A percentile compares a stretch with the other conserved stretches of the same genome.
Conservation (phyloP, 305 asterid genomes). For the Plantago lanceolata region DNA sequence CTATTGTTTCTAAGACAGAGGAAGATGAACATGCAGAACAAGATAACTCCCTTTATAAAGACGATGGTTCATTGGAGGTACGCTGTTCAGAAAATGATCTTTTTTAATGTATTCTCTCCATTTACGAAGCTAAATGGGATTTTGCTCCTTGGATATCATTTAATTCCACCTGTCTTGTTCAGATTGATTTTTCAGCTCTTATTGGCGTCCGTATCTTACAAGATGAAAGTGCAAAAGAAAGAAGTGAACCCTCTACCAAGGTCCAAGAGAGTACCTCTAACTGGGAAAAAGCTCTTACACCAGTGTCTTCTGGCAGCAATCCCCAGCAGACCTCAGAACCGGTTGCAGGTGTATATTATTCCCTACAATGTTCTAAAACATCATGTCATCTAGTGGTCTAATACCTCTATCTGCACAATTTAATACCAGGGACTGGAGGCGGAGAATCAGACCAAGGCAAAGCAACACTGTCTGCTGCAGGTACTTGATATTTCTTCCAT, state of each 20-base stretch:
- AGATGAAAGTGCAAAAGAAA: constrained; percentile 34
- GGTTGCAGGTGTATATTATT: constrained; percentile 40
- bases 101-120: not conserved
- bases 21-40: constrained; percentile 43
- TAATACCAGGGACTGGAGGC: constrained; percentile 29
- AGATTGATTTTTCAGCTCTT: constrained; percentile 67
- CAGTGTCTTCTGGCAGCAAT: constrained; percentile 32
- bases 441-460: constrained; percentile 30
- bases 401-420: constrained; percentile 2
- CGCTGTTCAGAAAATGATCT: constrained; percentile 7
- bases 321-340: constrained; percentile 29
- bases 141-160: not conserved
- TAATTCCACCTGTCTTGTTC: constrained; percentile 31
- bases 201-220: constrained; percentile 60
- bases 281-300: constrained; percentile 30
- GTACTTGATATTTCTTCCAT: constrained; percentile 18
- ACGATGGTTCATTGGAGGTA: constrained; percentile 93
- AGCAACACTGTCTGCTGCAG: constrained; percentile 31
- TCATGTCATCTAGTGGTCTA: constrained; percentile 8
- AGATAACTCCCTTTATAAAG: constrained; percentile 52
- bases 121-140: not conserved
- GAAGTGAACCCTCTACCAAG: constrained; percentile 23
- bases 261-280: constrained; percentile 34
- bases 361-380: not conserved
- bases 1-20: constrained; percentile 41